Evolutionary conservation across 2,329 filamentous ascomycete genomes (phyloP), one percentile per base, ranked within the genome.

Genomic region (Uncinocarpus reesii): DNA sequence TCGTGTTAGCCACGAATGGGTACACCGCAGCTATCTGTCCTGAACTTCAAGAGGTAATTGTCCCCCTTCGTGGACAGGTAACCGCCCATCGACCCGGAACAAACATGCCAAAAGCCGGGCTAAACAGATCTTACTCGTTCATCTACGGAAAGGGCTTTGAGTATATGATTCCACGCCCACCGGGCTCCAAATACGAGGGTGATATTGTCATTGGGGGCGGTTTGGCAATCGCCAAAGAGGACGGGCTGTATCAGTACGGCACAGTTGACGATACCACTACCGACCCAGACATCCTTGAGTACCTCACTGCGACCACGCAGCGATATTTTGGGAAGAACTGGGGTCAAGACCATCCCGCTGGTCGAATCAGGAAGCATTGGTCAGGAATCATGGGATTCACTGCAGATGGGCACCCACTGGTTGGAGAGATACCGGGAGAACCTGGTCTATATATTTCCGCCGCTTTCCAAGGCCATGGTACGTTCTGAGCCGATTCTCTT

Each of bases 361-460:
- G 71, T 2, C 62, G 70, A 4, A 57, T 75, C 10, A 62, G 70
- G 20, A 60, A 56, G 32, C 66, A 72, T 32, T 79, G 76, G 75
- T 72, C 71, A 8, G 77, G 77, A 1, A 74, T 78, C 53, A 79
- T 78, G 73, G 76, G 74, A 0, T 76, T 72, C 53, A 75, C 69
- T 6, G 64, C 69, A 2, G 76, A 80, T 57, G 70, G 70, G 0
- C 63, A 73, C 36, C 76, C 77, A 0, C 67, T 77, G 37, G 71
- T 79, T 0, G 76, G 76, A 0, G 62, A 67, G 50, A 62, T 77
- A 49, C 47, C 53, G 7, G 49, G 42, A 16, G 53, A 53, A n/a
- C 41, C 43, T n/a, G 53, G 53, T 2, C 29, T 55, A 34, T 55
- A 50, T 49, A 51, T 55, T 38, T 52, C 45, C n/a, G 53, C 53